Evolutionary conservation across 768 basidiomycete species (phyloP).

Genomic region (Auriscalpium microsporum): DNA sequence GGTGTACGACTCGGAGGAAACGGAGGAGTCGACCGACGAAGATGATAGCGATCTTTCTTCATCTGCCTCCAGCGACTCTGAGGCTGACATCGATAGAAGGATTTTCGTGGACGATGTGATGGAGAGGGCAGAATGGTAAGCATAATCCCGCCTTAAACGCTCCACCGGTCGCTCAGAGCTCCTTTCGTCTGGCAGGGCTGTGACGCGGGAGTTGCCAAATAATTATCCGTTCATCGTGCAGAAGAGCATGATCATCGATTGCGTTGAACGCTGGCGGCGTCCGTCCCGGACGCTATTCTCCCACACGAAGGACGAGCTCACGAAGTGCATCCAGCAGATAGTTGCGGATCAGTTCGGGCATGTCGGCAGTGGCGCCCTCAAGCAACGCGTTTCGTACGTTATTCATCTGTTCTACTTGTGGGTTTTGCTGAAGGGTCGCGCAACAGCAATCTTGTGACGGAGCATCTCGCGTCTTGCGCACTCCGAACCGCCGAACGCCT

Average conservation of each 20-base stretch:
- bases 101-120: constrained; percentile 45
- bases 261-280: constrained; percentile 38
- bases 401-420: neutral
- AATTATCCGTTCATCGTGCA: constrained; percentile 59
- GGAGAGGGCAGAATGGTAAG: constrained; percentile 32
- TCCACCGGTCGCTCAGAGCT: neutral
- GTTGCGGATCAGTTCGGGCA: constrained; percentile 41
- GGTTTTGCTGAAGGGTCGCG: neutral
- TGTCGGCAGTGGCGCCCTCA: constrained; percentile 45
- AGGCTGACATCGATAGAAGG: too few relatives aligned
- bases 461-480: constrained; percentile 40
- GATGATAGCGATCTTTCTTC: too few relatives aligned
- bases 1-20: constrained; percentile 1
- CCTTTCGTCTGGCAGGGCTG: constrained; percentile 35
- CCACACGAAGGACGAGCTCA: constrained; percentile 28
- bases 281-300: constrained; percentile 43
- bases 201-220: constrained; percentile 63
- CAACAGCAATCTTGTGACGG: constrained; percentile 39
- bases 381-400: constrained; percentile 39
- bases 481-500: constrained; percentile 33
- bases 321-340: neutral
- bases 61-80: too few relatives aligned
- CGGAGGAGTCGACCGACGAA: constrained; percentile 2
- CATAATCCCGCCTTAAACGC: neutral
- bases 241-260: constrained; percentile 35